Percentiles rank a stretch among this genome's conserved stretches.
Evolutionary conservation across 345 rosid species (phyloP).

Genomic region (Noccaea caerulescens): DNA sequence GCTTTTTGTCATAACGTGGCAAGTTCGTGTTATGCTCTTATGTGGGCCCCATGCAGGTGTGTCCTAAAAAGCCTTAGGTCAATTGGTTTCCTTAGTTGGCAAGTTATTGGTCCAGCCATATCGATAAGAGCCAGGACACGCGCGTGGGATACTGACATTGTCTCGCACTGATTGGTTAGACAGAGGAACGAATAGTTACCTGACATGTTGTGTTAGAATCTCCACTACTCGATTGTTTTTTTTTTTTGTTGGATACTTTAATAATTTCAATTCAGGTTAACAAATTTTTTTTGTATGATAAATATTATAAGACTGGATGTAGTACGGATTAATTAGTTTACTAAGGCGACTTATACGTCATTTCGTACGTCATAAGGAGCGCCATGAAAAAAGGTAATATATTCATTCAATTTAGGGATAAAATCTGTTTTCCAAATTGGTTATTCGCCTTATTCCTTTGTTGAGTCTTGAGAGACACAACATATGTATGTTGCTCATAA

Average conservation of each 20-base stretch:
- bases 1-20: conserved; percentile 21
- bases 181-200: neutral
- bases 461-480: neutral
- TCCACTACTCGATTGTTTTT: conserved; percentile 26
- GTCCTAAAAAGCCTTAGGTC: neutral
- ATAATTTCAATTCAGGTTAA: neutral
- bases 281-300: neutral
- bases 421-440: neutral
- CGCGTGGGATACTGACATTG: conserved; percentile 32
- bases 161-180: conserved; percentile 7
- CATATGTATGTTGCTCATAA: neutral
- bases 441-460: neutral
- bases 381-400: neutral
- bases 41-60: conserved; percentile 15
- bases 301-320: neutral
- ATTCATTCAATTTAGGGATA: neutral
- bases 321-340: conserved; percentile 32
- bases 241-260: neutral
- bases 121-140: no score
- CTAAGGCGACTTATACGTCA: conserved; percentile 21
- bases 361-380: conserved; percentile 29
- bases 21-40: neutral
- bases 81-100: conserved; percentile 19
- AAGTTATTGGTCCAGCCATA: conserved; percentile 24
- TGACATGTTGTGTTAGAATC: conserved; percentile 31